Percentiles rank a stretch among this genome's conserved stretches.
Conservation (phyloP, 441 rosid species). For the Geranium incanum region DNA sequence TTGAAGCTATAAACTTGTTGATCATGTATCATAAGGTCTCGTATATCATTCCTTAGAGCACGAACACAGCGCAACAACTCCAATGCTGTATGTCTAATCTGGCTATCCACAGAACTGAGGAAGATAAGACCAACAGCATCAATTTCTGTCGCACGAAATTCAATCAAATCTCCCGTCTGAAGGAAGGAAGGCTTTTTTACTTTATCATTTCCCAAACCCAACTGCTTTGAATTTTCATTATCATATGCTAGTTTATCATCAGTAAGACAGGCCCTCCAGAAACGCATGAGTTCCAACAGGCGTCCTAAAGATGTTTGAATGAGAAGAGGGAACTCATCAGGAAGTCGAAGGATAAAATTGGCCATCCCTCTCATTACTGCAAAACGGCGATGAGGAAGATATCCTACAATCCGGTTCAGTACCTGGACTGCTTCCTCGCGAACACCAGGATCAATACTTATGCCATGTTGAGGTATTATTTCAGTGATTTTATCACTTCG, state of each 20-base stretch:
- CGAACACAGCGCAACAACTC: conserved; percentile 97
- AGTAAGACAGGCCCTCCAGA: conserved; percentile 91
- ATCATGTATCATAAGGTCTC: conserved; percentile 49
- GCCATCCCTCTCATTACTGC: conserved; percentile 99
- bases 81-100: conserved; percentile 92
- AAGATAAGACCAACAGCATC: conserved; percentile 98
- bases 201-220: conserved; percentile 47
- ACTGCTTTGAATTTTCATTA: conserved; percentile 43
- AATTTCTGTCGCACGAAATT: conserved; percentile 82
- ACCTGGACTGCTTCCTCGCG: conserved; percentile 99
- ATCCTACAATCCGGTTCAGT: conserved; percentile 82
- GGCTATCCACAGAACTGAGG: conserved; percentile 96
- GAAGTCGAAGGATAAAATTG: conserved; percentile 81
- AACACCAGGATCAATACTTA: conserved; percentile 98
- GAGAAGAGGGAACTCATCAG: conserved; percentile 98
- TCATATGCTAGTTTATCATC: conserved; percentile 54
- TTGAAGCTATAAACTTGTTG: conserved; percentile 58
- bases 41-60: conserved; percentile 84
- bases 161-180: conserved; percentile 63
- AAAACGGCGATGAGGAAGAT: conserved; percentile 91
- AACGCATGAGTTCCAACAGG: conserved; percentile 94
- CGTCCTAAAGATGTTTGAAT: conserved; percentile 95
- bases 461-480: conserved; percentile 98
- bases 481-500: conserved; percentile 96
- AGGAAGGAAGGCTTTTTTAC: conserved; percentile 70